Evolutionary conservation across 257 asterid species (phyloP).

Genomic region (Buddleja alternifolia): DNA sequence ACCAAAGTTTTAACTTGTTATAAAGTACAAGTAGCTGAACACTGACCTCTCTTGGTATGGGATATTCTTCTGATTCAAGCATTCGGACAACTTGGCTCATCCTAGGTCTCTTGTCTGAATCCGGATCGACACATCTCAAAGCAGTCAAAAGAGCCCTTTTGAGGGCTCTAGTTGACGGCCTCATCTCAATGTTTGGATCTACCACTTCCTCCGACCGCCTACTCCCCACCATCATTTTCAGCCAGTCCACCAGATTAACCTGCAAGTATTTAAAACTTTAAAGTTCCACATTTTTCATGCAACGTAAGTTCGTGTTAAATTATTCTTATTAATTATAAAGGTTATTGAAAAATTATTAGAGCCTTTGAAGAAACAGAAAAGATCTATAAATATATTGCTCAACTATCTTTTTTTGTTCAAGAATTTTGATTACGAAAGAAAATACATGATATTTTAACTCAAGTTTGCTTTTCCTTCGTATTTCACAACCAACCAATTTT

Average conservation of each 20-base stretch:
- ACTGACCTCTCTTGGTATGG: constrained; percentile 91
- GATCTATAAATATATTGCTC: not conserved
- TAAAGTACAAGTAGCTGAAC: not conserved
- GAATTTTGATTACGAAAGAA: too few relatives aligned
- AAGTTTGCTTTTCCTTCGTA: too few relatives aligned
- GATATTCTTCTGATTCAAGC: constrained; percentile 99
- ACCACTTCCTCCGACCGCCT: constrained; percentile 96
- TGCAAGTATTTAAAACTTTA: constrained; percentile 30
- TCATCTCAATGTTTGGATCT: constrained; percentile 79
- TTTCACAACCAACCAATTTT: too few relatives aligned
- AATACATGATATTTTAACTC: too few relatives aligned
- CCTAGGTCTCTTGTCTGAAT: constrained; percentile 93
- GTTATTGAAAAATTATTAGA: too few relatives aligned
- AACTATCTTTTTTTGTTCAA: too few relatives aligned
- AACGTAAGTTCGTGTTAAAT: too few relatives aligned
- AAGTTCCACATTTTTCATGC: not conserved
- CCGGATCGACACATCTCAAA: constrained; percentile 97
- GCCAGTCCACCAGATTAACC: constrained; percentile 98
- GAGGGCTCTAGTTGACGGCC: constrained; percentile 91
- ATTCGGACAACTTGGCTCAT: constrained; percentile 97
- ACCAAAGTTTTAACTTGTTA: not conserved
- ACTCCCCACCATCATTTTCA: constrained; percentile 95
- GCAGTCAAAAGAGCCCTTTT: constrained; percentile 94
- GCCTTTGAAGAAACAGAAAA: too few relatives aligned
- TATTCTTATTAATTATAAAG: too few relatives aligned